Percentiles rank a stretch among this genome's conserved stretches.
These are phyloP conservation scores for Phytophthora crassamura DNA, from an alignment of 352 stramenopile species.

Conservation along the genomic window DNA sequence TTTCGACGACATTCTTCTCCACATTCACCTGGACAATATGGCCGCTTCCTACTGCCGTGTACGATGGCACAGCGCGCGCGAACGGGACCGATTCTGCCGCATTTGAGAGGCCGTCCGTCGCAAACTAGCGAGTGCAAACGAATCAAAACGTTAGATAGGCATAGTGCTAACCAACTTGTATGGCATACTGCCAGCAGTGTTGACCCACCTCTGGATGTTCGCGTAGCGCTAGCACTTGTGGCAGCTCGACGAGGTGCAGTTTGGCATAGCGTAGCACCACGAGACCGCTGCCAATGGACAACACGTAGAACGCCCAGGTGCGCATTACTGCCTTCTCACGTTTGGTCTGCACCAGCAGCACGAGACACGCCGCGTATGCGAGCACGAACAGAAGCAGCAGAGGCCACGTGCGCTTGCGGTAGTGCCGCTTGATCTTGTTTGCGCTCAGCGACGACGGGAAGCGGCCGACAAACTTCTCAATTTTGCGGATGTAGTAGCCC, in stretches of 20 bases:
- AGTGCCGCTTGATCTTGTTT: constrained; percentile 60
- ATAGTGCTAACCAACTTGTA: neutral
- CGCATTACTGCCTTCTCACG: constrained; percentile 44
- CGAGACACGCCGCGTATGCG: constrained; percentile 48
- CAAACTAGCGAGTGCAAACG: constrained; percentile 51
- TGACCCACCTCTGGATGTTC: constrained; percentile 66
- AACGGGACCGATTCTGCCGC: constrained; percentile 65
- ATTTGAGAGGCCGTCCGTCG: constrained; percentile 39
- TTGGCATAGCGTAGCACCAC: constrained; percentile 77
- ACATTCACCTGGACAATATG: constrained; percentile 26
- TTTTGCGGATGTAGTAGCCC: constrained; percentile 88
- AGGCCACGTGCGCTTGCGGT: constrained; percentile 49
- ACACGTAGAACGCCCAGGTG: constrained; percentile 64
- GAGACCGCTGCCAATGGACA: constrained; percentile 62
- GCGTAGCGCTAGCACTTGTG: constrained; percentile 68
- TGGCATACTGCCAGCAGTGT: neutral
- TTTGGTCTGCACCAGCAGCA: constrained; percentile 46
- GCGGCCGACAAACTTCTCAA: constrained; percentile 68
- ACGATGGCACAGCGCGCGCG: constrained; percentile 54
- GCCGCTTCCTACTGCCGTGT: constrained; percentile 33
- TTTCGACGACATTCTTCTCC: constrained; percentile 20
- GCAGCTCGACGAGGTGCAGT: constrained; percentile 75
- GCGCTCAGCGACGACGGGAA: constrained; percentile 60
- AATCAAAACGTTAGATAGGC: neutral
- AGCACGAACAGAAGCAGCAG: constrained; percentile 54